These are phyloP conservation scores for Pseudodiploospora longispora DNA, from an alignment of 2,329 filamentous ascomycete genomes.

Conservation along the genomic window DNA sequence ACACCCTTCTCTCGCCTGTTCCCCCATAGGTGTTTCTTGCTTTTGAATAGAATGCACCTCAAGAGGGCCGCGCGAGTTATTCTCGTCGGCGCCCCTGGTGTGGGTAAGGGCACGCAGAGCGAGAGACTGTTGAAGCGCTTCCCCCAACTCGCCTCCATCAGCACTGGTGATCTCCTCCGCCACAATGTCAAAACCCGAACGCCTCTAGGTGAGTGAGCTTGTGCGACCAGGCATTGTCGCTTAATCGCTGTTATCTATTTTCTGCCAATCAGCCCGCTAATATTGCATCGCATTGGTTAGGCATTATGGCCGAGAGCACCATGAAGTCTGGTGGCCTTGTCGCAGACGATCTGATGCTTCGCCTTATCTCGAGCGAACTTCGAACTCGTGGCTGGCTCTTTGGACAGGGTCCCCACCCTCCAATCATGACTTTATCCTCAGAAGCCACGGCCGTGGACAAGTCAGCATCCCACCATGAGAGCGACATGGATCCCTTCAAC, in stretches of 20 bases:
- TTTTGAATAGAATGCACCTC: slow-evolving; percentile 48
- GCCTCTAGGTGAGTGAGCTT: slow-evolving; percentile 56
- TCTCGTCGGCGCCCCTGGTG: slow-evolving; percentile 89
- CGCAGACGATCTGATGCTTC: slow-evolving; percentile 82
- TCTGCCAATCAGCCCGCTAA: background rate
- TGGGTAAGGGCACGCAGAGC: slow-evolving; percentile 94
- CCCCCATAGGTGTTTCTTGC: no score
- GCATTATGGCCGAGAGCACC: slow-evolving; percentile 80
- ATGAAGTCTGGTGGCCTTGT: slow-evolving; percentile 89
- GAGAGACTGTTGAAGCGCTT: slow-evolving; percentile 81
- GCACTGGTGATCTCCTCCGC: slow-evolving; percentile 85
- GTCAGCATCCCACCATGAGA: slow-evolving; percentile 23
- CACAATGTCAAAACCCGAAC: slow-evolving; percentile 88
- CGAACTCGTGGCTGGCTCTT: slow-evolving; percentile 76
- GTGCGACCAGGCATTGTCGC: no score
- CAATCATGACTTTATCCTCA: slow-evolving; percentile 45
- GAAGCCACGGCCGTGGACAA: slow-evolving; percentile 19
- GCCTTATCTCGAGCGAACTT: slow-evolving; percentile 86
- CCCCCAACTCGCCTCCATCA: slow-evolving; percentile 82
- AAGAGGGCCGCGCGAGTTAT: slow-evolving; percentile 83
- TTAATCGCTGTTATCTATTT: background rate
- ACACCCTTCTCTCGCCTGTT: no score
- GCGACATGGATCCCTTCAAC: slow-evolving; percentile 32
- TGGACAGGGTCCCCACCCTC: slow-evolving; percentile 29
- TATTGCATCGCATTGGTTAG: slow-evolving; percentile 33